These are phyloP conservation scores for Leucosporidium scottii DNA, from an alignment of 768 basidiomycete species.

Conservation along the genomic window DNA sequence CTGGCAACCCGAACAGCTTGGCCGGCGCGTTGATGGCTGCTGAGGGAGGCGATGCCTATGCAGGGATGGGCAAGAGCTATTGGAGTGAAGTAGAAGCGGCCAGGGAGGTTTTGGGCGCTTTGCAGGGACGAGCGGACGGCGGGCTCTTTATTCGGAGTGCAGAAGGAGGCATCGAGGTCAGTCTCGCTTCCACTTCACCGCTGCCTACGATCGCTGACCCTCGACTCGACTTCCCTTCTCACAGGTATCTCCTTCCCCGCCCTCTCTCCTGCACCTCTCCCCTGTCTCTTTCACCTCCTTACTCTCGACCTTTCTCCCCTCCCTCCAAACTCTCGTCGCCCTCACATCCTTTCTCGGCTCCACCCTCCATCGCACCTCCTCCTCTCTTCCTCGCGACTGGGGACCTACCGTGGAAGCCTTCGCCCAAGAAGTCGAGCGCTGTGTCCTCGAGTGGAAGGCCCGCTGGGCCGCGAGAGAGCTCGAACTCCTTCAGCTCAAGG, in stretches of 20 bases:
- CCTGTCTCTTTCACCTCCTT: background rate
- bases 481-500: background rate
- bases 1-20: background rate
- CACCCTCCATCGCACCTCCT: background rate
- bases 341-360: background rate
- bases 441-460: background rate
- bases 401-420: background rate
- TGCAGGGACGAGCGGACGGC: background rate
- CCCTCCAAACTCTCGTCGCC: background rate
- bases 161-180: background rate
- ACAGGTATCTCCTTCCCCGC: background rate
- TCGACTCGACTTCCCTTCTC: background rate
- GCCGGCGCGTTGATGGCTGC: background rate
- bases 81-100: background rate
- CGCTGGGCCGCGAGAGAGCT: background rate
- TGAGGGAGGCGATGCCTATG: background rate
- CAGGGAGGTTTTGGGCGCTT: background rate
- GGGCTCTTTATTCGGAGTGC: background rate
- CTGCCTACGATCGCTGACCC: background rate
- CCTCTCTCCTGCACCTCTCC: background rate
- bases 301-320: background rate
- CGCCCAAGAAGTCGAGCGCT: background rate
- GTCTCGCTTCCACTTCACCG: too few relatives aligned
- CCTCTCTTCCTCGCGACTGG: background rate
- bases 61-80: background rate